These are phyloP conservation scores for Pythium apleroticum DNA, from an alignment of 352 stramenopile species.

Conservation along the genomic window DNA sequence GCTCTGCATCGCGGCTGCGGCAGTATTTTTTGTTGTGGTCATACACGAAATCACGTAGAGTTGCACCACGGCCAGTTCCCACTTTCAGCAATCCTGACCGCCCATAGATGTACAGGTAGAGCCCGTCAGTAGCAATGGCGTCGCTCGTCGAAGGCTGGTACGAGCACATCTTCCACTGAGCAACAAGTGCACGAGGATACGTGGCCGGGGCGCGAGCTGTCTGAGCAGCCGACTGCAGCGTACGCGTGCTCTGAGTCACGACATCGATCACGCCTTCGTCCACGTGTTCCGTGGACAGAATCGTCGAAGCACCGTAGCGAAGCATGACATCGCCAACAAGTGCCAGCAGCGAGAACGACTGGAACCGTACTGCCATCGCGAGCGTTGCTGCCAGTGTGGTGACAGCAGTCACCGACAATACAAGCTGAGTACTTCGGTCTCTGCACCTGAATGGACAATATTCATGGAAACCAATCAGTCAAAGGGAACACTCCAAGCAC, in stretches of 20 bases:
- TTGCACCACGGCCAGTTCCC: slow-evolving; percentile 62
- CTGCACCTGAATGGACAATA: slow-evolving; percentile 3
- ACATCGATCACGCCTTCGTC: background rate
- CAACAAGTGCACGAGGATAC: slow-evolving; percentile 51
- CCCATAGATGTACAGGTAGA: slow-evolving; percentile 69
- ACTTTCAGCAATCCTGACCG: slow-evolving; percentile 67
- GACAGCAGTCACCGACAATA: slow-evolving; percentile 30
- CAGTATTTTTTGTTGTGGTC: slow-evolving; percentile 57
- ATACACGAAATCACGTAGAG: slow-evolving; percentile 73
- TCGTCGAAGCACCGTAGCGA: slow-evolving; percentile 3
- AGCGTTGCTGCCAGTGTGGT: slow-evolving; percentile 44
- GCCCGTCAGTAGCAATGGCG: slow-evolving; percentile 66
- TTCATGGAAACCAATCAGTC: background rate
- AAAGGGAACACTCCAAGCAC: background rate
- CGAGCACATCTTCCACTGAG: slow-evolving; percentile 67
- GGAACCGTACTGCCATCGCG: slow-evolving; percentile 52
- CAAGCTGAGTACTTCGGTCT: background rate
- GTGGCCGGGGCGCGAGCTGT: slow-evolving; percentile 41
- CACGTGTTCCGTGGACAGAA: background rate
- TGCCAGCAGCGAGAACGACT: slow-evolving; percentile 60
- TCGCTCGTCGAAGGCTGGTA: slow-evolving; percentile 68
- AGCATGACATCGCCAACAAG: slow-evolving; percentile 40
- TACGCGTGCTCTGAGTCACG: slow-evolving; percentile 2
- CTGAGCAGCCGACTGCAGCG: slow-evolving; percentile 32
- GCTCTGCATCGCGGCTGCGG: slow-evolving; percentile 58